Evolutionary conservation across 495 filamentous ascomycete species (phyloP), one percentile per base, ranked within the genome.

Genomic region (Cenococcum geophilum): DNA sequence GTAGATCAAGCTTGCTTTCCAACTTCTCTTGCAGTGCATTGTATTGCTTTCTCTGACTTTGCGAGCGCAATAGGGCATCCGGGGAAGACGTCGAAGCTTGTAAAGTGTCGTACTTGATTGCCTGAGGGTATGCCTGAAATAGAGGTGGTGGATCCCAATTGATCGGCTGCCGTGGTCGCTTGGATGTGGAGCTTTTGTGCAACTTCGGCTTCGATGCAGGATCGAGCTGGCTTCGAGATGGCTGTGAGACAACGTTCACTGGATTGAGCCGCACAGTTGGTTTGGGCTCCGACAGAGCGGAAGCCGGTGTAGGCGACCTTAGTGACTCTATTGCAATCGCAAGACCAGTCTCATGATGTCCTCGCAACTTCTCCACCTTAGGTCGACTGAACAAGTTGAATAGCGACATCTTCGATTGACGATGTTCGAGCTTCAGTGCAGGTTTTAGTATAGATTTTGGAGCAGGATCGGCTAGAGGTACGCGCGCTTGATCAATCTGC

Each of bases 61-160:
- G 75, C 63, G 83, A 71, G 25, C 89, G 85, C 22, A 92, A 69
- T 27, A 96, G 83, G 6, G 74, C 70, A 27, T 85, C 83, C 0
- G 80, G 77, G 0, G 81, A 80, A 49, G 82, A 68, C 8, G 73
- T 70, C 1, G 82, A 80, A 11, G 78, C 73, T 9, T 74, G 65
- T 1, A 86, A 70, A 32, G 66, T 77, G 18, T 77, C 79, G 70
- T 86, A 78, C 63, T 82, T 87, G 61, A 77, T 82, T 9, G 91
- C 83, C 72, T 96, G 92, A 0, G 91, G 87, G 71, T 90, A 96
- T n/a, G 89, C 90, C 68, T 95, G 84, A 74, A 91, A 96, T 6
- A 97, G 77, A 3, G 92, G 88, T 8, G 91, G 91, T 3, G 89
- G 86, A 57, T 84, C 81, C 87, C 89, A 95, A 40, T 58, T 20